Conservation (phyloP, 768 basidiomycete genomes). For the Naematelia aurantialba region DNA sequence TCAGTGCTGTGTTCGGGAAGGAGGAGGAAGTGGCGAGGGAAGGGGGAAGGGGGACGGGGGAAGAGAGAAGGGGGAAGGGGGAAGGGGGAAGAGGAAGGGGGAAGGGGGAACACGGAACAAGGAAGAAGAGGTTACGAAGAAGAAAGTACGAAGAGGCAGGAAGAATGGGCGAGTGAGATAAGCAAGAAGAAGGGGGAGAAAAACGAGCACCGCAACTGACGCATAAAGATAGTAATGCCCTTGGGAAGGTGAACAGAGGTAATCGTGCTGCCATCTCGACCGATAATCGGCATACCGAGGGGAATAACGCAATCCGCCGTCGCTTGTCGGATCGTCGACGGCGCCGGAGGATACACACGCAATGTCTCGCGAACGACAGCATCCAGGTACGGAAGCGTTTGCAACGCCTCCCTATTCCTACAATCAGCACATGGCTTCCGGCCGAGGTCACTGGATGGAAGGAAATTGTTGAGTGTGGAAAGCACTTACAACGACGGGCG, state of each 20-base stretch:
- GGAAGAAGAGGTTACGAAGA: background rate
- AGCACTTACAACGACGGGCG: conserved; percentile 42
- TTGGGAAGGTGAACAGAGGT: conserved; percentile 39
- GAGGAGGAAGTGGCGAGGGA: background rate
- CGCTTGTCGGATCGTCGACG: conserved; percentile 35
- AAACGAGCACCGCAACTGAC: conserved; percentile 40
- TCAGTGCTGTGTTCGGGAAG: conserved; percentile 1
- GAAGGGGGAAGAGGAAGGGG: background rate
- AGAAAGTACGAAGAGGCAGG: background rate
- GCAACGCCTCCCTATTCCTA: conserved; percentile 58
- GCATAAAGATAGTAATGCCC: conserved; percentile 42
- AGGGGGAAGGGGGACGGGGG: background rate
- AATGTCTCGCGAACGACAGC: conserved; percentile 58
- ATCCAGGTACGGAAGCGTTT: conserved; percentile 66
- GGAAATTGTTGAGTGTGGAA: background rate
- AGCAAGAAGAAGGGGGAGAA: background rate
- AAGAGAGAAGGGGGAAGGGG: background rate
- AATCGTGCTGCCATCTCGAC: conserved; percentile 43
- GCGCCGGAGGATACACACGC: conserved; percentile 39
- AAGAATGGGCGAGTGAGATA: background rate
- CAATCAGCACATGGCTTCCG: background rate
- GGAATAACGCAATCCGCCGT: conserved; percentile 32
- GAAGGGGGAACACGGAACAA: too few relatives aligned
- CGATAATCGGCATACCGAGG: conserved; percentile 39
- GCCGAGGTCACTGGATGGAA: too few relatives aligned